These are phyloP conservation scores for Euryodendron excelsum DNA, from an alignment of 148 eudicot species.

Conservation along the genomic window DNA sequence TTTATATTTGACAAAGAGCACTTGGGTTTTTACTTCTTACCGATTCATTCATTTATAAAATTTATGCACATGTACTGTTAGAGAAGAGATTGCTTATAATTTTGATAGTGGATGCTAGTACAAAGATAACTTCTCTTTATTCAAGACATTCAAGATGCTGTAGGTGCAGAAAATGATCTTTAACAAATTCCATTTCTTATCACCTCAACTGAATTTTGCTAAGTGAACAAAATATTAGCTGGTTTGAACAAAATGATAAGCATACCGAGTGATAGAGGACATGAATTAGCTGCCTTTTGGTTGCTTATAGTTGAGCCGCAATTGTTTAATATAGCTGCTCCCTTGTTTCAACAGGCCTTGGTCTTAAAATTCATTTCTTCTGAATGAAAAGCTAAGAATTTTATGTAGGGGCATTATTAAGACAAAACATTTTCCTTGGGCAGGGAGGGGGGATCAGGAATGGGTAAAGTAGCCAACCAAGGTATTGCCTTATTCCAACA, in stretches of 20 bases:
- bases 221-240: not conserved
- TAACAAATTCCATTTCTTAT: not conserved
- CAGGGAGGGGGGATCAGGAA: not conserved
- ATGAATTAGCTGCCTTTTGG: not conserved
- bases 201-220: not conserved
- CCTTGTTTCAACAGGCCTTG: not conserved
- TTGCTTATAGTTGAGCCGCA: not conserved
- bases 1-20: not conserved
- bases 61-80: not conserved
- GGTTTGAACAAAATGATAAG: not conserved
- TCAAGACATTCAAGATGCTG: not conserved
- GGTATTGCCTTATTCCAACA: not conserved
- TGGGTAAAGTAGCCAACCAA: not conserved
- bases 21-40: not conserved
- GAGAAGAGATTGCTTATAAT: not conserved
- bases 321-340: not conserved
- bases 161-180: not conserved
- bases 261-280: not conserved
- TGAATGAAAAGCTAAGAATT: not conserved
- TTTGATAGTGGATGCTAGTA: not conserved
- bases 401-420: not conserved
- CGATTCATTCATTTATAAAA: not conserved
- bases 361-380: not conserved
- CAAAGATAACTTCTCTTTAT: not conserved
- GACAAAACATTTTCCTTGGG: not conserved